Percentiles rank a stretch among this genome's conserved stretches.
Conservation (phyloP, 441 rosid genomes). For the Eruca vesicaria region DNA sequence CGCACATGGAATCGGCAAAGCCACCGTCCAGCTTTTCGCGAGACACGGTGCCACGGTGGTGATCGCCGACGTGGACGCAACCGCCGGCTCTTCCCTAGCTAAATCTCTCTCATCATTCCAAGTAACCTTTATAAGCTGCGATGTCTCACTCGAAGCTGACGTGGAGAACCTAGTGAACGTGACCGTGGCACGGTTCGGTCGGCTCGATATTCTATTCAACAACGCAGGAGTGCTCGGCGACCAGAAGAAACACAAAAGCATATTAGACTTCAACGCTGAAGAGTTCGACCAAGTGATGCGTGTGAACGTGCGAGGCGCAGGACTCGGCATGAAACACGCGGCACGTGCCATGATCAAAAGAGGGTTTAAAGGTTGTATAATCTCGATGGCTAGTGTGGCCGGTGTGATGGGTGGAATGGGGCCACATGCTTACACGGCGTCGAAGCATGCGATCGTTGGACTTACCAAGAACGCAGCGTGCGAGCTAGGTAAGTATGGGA, state of each 20-base stretch:
- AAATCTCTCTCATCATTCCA: constrained; percentile 44
- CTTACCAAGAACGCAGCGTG: constrained; percentile 80
- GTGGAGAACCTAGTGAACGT: constrained; percentile 54
- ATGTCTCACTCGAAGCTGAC: constrained; percentile 67
- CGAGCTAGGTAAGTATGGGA: constrained; percentile 75
- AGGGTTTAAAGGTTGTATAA: constrained; percentile 58
- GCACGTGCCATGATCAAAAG: constrained; percentile 67
- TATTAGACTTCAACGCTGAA: constrained; percentile 52
- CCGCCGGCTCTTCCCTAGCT: constrained; percentile 46
- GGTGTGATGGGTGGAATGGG: constrained; percentile 88
- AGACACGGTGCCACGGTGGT: constrained; percentile 80
- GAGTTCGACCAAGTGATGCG: constrained; percentile 72
- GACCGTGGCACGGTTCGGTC: constrained; percentile 55
- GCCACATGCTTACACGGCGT: constrained; percentile 87
- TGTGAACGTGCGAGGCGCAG: constrained; percentile 68
- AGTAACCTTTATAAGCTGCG: constrained; percentile 62
- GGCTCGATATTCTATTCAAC: constrained; percentile 73
- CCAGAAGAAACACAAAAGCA: constrained; percentile 65
- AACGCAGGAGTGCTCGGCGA: constrained; percentile 87
- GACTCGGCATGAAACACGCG: constrained; percentile 82
- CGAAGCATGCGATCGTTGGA: constrained; percentile 89
- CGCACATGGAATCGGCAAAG: constrained; percentile 85
- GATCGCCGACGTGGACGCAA: constrained; percentile 68
- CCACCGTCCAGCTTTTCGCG: constrained; percentile 61
- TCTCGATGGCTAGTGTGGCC: constrained; percentile 80